These are phyloP conservation scores for Cyclanthera cordifolia DNA, from an alignment of 306 rosid genomes.

Conservation along the genomic window DNA sequence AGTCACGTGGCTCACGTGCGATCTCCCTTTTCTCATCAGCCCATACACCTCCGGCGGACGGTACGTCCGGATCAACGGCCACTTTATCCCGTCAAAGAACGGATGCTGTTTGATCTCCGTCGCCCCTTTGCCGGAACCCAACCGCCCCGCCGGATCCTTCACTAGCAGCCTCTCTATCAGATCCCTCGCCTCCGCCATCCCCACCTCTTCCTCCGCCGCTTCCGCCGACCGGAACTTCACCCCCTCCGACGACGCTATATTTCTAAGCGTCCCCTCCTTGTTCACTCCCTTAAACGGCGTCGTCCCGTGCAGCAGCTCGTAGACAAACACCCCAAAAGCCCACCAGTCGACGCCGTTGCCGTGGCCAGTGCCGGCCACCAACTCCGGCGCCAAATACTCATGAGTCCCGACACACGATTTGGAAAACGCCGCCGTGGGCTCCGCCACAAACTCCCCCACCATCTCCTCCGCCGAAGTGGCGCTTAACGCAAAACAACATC, in stretches of 20 bases:
- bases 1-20: slow-evolving; percentile 22
- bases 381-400: slow-evolving; percentile 81
- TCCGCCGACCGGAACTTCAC: slow-evolving; percentile 31
- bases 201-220: slow-evolving; percentile 47
- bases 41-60: slow-evolving; percentile 55
- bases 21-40: slow-evolving; percentile 26
- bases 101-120: slow-evolving; percentile 73
- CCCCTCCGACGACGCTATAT: slow-evolving; percentile 42
- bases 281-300: slow-evolving; percentile 74
- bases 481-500: slow-evolving; percentile 22
- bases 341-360: slow-evolving; percentile 95
- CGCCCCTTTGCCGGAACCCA: slow-evolving; percentile 59
- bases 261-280: slow-evolving; percentile 60
- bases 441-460: slow-evolving; percentile 58
- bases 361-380: slow-evolving; percentile 58
- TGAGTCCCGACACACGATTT: slow-evolving; percentile 82
- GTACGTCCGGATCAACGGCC: slow-evolving; percentile 67
- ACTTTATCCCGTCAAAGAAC: slow-evolving; percentile 69
- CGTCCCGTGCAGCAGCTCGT: slow-evolving; percentile 57
- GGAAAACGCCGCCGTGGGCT: slow-evolving; percentile 66
- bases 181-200: slow-evolving; percentile 44
- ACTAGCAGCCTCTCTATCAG: slow-evolving; percentile 50
- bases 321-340: slow-evolving; percentile 74
- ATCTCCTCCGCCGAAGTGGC: background rate
- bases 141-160: slow-evolving; percentile 50